Base-by-base conservation (phyloP, 805 yeast species). In the Yarrowia divulgata region DNA sequence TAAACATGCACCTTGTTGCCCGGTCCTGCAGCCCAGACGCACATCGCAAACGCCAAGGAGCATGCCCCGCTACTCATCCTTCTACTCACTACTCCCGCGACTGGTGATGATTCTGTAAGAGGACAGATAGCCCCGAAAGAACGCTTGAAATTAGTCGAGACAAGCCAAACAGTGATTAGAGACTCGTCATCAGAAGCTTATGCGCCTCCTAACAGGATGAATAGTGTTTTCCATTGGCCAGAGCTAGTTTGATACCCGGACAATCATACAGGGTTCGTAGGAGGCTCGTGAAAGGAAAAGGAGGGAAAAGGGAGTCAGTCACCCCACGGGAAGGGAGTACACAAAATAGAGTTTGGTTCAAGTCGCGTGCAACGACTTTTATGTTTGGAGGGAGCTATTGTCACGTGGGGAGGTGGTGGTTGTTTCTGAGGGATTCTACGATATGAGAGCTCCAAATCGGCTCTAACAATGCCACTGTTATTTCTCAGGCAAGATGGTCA, bases 21-120 rank as follows among this genome's bases (percentile, higher is more conserved):
- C 23, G 60, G 60, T 49, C 60, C 60, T 54, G 60, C 60, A 39
- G 19, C 34, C 16, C 60, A 37, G 60, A 54, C 35, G 60, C 60
- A 54, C 18, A 18, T 5, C 18, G 5, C 34, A 39, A 39, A 23
- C 14, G 14, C 45, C 18, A 54, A 19, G 18, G 39, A 18, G 57
- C 57, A 52, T 35, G 57, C 29, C 42, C 29, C 4, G 2, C 29
- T 23, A 1, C 19, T 18, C 8, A 18, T n/a, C 42, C 29, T 23
- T 23, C 29, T 23, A 1, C 19, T 18, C 8, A 18, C 57, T 54
- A 5, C 60, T 54, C 45, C 60, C 1, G 19, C 8, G 7, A 13
- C 19, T 54, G 35, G 60, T 54, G 60, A 49, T 49, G 55, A 9
- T 6, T 23, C 13, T 10, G 23, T 18, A 10, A 19, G 6, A 35